Percentiles rank a stretch among this genome's conserved stretches.
Conservation (phyloP, 352 stramenopile genomes). For the Halophytophthora batemanensis region DNA sequence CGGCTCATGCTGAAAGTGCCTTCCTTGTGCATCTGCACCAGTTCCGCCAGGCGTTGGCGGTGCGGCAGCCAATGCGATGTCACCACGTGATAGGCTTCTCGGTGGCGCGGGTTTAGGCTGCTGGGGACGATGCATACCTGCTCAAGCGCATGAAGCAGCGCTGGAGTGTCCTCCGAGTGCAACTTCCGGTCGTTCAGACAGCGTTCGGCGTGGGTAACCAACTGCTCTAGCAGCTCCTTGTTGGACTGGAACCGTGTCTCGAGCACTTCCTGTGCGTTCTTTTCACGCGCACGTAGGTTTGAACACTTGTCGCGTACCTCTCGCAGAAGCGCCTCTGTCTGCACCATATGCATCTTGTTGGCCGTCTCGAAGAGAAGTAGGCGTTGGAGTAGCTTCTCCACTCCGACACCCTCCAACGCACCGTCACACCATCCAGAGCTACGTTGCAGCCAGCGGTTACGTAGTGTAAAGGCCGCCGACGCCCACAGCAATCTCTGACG, state of each 20-base stretch:
- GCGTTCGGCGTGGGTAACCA: slow-evolving; percentile 51
- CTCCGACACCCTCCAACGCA: slow-evolving; percentile 49
- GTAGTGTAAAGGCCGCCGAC: slow-evolving; percentile 53
- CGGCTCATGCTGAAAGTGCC: slow-evolving; percentile 74
- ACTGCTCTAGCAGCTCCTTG: slow-evolving; percentile 39
- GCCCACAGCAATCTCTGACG: slow-evolving; percentile 52
- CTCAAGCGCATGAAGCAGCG: slow-evolving; percentile 58
- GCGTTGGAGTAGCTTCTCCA: slow-evolving; percentile 54
- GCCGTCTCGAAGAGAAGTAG: slow-evolving; percentile 57
- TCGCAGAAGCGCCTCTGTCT: slow-evolving; percentile 50
- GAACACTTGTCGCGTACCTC: slow-evolving; percentile 66
- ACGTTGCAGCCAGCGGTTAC: slow-evolving; percentile 62
- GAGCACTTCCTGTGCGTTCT: slow-evolving; percentile 35
- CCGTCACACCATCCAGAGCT: slow-evolving; percentile 64
- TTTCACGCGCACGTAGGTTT: slow-evolving; percentile 44
- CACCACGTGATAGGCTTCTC: slow-evolving; percentile 63
- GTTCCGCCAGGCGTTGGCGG: slow-evolving; percentile 46
- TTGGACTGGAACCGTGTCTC: slow-evolving; percentile 41
- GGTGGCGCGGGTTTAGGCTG: slow-evolving; percentile 39
- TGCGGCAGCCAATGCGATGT: slow-evolving; percentile 59
- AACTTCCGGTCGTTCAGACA: slow-evolving; percentile 77
- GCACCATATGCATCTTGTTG: slow-evolving; percentile 79
- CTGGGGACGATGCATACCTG: slow-evolving; percentile 57
- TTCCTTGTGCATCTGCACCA: slow-evolving; percentile 76
- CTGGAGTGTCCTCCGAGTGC: slow-evolving; percentile 62